These are phyloP conservation scores for Diaporthe destruens DNA, from an alignment of 2,329 filamentous ascomycete species.

Conservation along the genomic window DNA sequence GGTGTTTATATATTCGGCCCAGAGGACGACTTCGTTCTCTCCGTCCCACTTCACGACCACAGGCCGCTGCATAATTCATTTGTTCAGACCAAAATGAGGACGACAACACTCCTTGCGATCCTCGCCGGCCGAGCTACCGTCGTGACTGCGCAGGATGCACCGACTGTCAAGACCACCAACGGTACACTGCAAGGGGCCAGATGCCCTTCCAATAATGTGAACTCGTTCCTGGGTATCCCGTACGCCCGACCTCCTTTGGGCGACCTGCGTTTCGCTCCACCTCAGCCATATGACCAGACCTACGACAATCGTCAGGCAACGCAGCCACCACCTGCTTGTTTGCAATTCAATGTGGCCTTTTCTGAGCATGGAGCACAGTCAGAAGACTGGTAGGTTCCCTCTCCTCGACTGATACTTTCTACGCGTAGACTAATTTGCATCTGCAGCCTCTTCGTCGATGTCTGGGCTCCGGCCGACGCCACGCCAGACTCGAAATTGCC, in stretches of 20 bases:
- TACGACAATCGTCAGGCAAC: conserved; percentile 25
- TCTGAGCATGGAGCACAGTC: conserved; percentile 28
- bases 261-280: conserved; percentile 33
- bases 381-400: conserved; percentile 37
- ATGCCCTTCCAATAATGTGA: conserved; percentile 25
- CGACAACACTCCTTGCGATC: background rate
- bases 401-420: background rate
- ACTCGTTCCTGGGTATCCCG: conserved; percentile 34
- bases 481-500: conserved; percentile 29
- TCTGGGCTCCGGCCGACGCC: conserved; percentile 33
- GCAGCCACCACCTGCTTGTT: conserved; percentile 24
- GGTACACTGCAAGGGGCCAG: conserved; percentile 29
- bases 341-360: conserved; percentile 29
- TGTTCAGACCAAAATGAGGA: conserved; percentile 8
- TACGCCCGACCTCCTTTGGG: conserved; percentile 34
- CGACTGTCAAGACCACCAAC: conserved; percentile 16
- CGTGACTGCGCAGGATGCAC: conserved; percentile 20
- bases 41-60: background rate
- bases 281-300: conserved; percentile 29
- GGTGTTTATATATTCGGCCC: background rate
- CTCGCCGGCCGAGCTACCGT: conserved; percentile 13
- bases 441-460: conserved; percentile 33
- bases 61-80: background rate
- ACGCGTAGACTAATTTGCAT: background rate
- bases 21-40: background rate